Evolutionary conservation across 192 early-diverging fungal species (phyloP).

Genomic region (Linnemannia schmuckeri): DNA sequence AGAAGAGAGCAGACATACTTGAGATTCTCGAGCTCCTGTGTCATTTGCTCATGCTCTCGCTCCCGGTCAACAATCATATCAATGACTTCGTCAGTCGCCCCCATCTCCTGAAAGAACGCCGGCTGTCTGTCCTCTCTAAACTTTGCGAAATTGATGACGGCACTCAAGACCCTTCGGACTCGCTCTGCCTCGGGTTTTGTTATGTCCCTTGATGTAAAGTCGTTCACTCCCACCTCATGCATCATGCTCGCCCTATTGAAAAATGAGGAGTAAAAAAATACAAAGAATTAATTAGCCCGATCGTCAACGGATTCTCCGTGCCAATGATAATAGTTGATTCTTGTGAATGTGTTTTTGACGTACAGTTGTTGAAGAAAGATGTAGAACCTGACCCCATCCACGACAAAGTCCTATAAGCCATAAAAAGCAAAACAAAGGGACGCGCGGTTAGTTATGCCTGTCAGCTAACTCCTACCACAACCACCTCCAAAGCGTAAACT

Average conservation of each 20-base stretch:
- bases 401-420: constrained; percentile 24
- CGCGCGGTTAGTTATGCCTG: not conserved
- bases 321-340: not conserved
- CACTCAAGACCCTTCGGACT: constrained; percentile 80
- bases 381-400: constrained; percentile 37
- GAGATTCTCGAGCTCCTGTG: constrained; percentile 16
- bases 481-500: no score
- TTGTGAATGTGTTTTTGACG: not conserved
- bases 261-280: not conserved
- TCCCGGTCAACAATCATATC: constrained; percentile 12
- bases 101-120: constrained; percentile 11
- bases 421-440: not conserved
- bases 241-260: constrained; percentile 69
- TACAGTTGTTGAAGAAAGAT: constrained; percentile 45
- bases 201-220: constrained; percentile 85
- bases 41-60: constrained; percentile 19
- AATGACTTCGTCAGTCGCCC: constrained; percentile 15
- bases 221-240: constrained; percentile 76
- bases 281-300: not conserved
- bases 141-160: constrained; percentile 91
- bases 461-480: not conserved
- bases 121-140: constrained; percentile 82
- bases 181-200: constrained; percentile 80
- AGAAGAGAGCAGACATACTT: not conserved
- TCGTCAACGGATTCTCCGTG: not conserved